Evolutionary conservation across 225 moss, liverwort and hornwort species (phyloP).

Genomic region (Sphagnum tenellum): DNA sequence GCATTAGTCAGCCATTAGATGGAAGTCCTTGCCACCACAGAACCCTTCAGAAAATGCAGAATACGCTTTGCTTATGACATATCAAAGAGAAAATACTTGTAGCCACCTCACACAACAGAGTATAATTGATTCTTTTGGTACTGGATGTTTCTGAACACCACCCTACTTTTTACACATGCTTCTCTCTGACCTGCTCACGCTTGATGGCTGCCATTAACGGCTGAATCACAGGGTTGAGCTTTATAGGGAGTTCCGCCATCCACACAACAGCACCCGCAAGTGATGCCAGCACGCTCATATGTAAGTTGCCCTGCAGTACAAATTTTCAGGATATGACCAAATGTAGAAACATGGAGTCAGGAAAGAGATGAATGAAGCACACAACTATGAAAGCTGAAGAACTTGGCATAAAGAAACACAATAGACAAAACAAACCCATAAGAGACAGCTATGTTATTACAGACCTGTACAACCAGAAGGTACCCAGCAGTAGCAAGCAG

Average conservation of each 20-base stretch:
- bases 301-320: conserved; percentile 64
- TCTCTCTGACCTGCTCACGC: conserved; percentile 71
- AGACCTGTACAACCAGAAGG: conserved; percentile 75
- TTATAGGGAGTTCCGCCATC: conserved; percentile 80
- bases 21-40: no score
- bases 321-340: no score
- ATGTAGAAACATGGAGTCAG: no score
- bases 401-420: background rate
- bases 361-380: no score
- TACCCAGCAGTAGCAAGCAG: conserved; percentile 88
- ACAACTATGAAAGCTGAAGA: no score
- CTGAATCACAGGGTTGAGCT: conserved; percentile 84
- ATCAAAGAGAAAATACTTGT: no score
- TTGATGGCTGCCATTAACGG: conserved; percentile 84
- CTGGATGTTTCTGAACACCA: no score
- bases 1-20: no score
- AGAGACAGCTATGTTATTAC: background rate
- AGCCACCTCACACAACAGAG: no score
- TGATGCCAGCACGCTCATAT: conserved; percentile 80
- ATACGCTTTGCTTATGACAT: no score
- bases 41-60: no score
- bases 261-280: conserved; percentile 91
- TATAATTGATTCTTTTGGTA: no score
- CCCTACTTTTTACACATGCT: background rate
- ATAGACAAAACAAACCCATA: background rate